Evolutionary conservation across 2,329 filamentous ascomycete species (phyloP), one percentile per base, ranked within the genome.

Genomic region (Fusarium dimerum): DNA sequence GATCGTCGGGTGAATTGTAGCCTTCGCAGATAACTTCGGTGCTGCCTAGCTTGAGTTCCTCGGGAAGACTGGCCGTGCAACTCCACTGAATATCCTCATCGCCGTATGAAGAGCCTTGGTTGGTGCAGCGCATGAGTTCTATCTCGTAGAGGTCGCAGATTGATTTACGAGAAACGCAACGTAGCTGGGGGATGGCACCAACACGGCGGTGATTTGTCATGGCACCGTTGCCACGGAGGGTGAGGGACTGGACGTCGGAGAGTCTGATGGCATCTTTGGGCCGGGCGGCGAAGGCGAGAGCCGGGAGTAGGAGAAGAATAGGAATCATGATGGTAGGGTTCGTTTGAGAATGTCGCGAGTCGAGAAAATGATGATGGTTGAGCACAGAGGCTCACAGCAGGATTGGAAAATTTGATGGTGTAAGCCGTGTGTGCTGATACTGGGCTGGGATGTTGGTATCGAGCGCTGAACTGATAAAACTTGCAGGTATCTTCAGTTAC

Each of bases 21-120:
- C 94, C 93, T 68, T 99, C 93, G 71, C 94, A 99, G 11, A 92
- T 78, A 50, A 97, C 93, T 56, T 97, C 92, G 11, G 93, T 97
- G 55, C 83, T 81, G 51, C 90, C 92, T 29, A 97, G 83, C 71
- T 82, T 82, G 57, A 88, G 78, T 65, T 86, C 81, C 18, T 78
- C 74, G 1, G 85, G 85, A 15, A 88, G 70, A 2, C 74, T 71
- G 0, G 85, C 83, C 6, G 84, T 84, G 73, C 93, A 99, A 29
- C 89, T 90, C 93, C 93, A 99, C 73, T 96, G 87, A 38, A 97
- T 81, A 68, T 96, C 89, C 72, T 94, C 86, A 41, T 76, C 70
- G 57, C 85, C 84, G 76, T 97, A 97, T 55, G 88, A 88, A 30
- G 83, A 78, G 55, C 93, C 94, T 55, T 88, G 81, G 75, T 97